phyloP scores from a whole-genome alignment of 2,329 filamentous ascomycete genomes.

The Sphaerostilbella broomeana region DNA sequence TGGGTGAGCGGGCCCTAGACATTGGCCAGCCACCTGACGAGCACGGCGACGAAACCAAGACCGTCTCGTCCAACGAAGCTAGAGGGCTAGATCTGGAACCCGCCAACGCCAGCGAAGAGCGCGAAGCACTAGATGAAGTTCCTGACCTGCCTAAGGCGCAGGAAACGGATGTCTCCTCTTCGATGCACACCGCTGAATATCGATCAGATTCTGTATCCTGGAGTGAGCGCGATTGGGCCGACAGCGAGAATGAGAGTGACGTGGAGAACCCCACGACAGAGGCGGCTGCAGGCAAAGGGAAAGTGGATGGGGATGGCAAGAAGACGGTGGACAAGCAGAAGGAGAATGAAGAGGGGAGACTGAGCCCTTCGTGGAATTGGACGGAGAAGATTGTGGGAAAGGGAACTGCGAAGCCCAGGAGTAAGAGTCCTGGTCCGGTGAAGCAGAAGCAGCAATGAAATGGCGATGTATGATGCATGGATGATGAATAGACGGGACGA shows the following conservation, averaged over 20 bases:
- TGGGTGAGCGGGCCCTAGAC: conserved; percentile 62
- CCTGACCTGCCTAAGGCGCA: conserved; percentile 35
- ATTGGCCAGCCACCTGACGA: conserved; percentile 48
- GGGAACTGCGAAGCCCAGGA: conserved; percentile 20
- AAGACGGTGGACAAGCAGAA: conserved; percentile 11
- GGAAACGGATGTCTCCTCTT: conserved; percentile 18
- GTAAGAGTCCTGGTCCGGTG: conserved; percentile 22
- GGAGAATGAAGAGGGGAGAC: conserved; percentile 12
- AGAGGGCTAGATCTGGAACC: conserved; percentile 6
- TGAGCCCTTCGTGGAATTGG: conserved; percentile 42
- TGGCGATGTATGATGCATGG: background rate
- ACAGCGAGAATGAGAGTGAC: conserved; percentile 44
- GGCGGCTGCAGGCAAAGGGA: too few relatives aligned
- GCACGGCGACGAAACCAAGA: conserved; percentile 59
- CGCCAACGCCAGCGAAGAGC: conserved; percentile 24
- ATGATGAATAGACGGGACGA: background rate
- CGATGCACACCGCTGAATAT: conserved; percentile 17
- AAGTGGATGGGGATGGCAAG: conserved; percentile 13
- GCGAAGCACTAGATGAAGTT: conserved; percentile 38
- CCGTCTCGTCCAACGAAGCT: conserved; percentile 14
- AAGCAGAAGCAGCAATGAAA: background rate
- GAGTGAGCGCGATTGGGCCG: conserved; percentile 60
- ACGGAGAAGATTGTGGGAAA: conserved; percentile 49
- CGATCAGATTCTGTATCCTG: conserved; percentile 52
- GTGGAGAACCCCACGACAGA: conserved; percentile 16